phyloP scores from a whole-genome alignment of 192 early-diverging fungal genomes.

The Entrophospora sp. region DNA sequence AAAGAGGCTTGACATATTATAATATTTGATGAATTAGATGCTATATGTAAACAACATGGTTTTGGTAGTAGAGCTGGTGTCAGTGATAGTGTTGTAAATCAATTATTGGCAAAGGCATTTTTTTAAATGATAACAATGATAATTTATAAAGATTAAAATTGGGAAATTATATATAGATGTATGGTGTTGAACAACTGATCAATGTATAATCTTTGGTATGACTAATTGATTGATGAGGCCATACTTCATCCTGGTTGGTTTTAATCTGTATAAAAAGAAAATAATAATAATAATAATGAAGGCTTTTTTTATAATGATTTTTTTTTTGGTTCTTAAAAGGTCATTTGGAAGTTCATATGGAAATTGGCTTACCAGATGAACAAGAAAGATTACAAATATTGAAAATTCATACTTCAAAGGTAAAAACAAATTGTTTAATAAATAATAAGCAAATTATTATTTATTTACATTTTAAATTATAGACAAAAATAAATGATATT shows the following conservation, averaged over 20 bases:
- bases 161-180: too few relatives aligned
- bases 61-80: constrained; percentile 85
- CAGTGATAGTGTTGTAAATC: constrained; percentile 95
- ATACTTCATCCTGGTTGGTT: constrained; percentile 77
- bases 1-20: constrained; percentile 92
- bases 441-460: too few relatives aligned
- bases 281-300: too few relatives aligned
- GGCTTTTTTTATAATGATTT: background rate
- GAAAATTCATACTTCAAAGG: constrained; percentile 87
- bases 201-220: constrained; percentile 99
- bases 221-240: constrained; percentile 99
- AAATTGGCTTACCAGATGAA: constrained; percentile 92
- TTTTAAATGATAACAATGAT: background rate
- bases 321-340: constrained; percentile 25
- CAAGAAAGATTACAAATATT: constrained; percentile 86
- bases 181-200: constrained; percentile 97
- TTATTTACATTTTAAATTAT: too few relatives aligned
- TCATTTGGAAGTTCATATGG: constrained; percentile 95
- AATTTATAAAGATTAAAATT: too few relatives aligned
- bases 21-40: constrained; percentile 98
- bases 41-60: constrained; percentile 97
- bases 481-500: constrained; percentile 75
- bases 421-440: constrained; percentile 27
- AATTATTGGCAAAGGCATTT: constrained; percentile 79
- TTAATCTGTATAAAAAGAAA: too few relatives aligned